A percentile compares a stretch with the other conserved stretches of the same genome.
These are phyloP conservation scores for Phragmites australis DNA, from an alignment of 176 grass and related monocot genomes.

Conservation along the genomic window DNA sequence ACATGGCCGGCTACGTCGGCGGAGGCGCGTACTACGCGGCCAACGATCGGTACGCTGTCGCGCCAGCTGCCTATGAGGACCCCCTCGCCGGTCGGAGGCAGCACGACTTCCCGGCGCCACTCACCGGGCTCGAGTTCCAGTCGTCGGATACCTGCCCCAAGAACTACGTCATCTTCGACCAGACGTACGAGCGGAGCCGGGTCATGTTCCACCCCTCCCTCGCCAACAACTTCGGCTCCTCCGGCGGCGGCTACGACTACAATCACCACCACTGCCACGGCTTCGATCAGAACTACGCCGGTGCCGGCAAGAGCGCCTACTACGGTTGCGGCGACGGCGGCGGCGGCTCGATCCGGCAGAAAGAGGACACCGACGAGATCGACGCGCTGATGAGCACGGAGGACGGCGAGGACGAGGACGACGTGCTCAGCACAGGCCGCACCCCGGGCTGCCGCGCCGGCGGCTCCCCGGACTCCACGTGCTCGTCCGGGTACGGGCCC, in stretches of 20 bases:
- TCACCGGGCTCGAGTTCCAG: constrained; percentile 81
- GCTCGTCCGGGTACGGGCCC: constrained; percentile 35
- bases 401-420: constrained; percentile 74
- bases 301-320: constrained; percentile 4
- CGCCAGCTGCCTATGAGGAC: constrained; percentile 55
- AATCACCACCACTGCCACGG: constrained; percentile 17
- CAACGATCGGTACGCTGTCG: constrained; percentile 29
- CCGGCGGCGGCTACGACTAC: constrained; percentile 29
- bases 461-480: constrained; percentile 77
- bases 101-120: constrained; percentile 67
- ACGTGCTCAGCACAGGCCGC: constrained; percentile 83
- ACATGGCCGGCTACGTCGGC: constrained; percentile 43
- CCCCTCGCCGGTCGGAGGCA: constrained; percentile 50
- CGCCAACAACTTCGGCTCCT: constrained; percentile 62
- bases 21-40: constrained; percentile 43
- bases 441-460: constrained; percentile 53
- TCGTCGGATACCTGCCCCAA: constrained; percentile 79
- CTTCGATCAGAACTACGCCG: constrained; percentile 20
- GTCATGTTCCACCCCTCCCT: constrained; percentile 95
- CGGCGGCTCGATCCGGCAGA: constrained; percentile 41
- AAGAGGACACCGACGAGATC: constrained; percentile 83
- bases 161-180: constrained; percentile 98
- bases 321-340: constrained; percentile 10
- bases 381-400: constrained; percentile 89
- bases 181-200: constrained; percentile 69